Evolutionary conservation across 495 filamentous ascomycete species (phyloP).

Genomic region (Lasiosphaeria ovina): DNA sequence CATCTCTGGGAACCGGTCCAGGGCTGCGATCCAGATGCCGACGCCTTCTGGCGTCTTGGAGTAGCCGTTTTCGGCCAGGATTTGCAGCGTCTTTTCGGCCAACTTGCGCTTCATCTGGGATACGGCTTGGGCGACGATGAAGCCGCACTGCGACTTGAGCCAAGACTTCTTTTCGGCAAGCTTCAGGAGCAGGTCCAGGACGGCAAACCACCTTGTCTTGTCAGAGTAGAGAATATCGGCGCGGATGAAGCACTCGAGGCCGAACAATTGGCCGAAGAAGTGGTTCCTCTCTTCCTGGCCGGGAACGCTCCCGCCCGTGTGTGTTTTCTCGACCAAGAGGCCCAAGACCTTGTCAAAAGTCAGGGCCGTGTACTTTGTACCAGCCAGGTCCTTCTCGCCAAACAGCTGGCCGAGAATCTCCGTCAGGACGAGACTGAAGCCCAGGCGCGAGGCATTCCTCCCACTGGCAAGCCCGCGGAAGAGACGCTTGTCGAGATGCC

Average conservation of each 20-base stretch:
- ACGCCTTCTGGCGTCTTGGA: conserved; percentile 81
- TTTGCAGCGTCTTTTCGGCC: conserved; percentile 60
- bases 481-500: conserved; percentile 61
- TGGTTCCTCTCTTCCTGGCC: conserved; percentile 85
- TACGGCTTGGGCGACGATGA: conserved; percentile 58
- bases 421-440: conserved; percentile 87
- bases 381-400: conserved; percentile 40
- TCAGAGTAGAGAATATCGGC: conserved; percentile 66
- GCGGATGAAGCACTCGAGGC: conserved; percentile 78
- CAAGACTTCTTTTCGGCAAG: conserved; percentile 70
- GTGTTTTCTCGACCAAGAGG: conserved; percentile 67
- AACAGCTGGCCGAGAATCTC: conserved; percentile 71
- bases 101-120: conserved; percentile 49
- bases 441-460: conserved; percentile 81
- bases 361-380: conserved; percentile 47
- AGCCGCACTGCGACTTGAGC: conserved; percentile 85
- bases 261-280: conserved; percentile 81
- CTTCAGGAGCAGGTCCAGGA: conserved; percentile 59
- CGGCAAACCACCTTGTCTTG: conserved; percentile 57
- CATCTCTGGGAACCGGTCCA: conserved; percentile 60
- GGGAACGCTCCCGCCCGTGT: conserved; percentile 54
- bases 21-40: conserved; percentile 76
- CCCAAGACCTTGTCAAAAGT: conserved; percentile 57
- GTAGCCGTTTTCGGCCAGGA: conserved; percentile 60
- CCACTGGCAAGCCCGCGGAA: conserved; percentile 88